Evolutionary conservation across 495 filamentous ascomycete genomes (phyloP).

Genomic region (Astrothelium subdiscretum): DNA sequence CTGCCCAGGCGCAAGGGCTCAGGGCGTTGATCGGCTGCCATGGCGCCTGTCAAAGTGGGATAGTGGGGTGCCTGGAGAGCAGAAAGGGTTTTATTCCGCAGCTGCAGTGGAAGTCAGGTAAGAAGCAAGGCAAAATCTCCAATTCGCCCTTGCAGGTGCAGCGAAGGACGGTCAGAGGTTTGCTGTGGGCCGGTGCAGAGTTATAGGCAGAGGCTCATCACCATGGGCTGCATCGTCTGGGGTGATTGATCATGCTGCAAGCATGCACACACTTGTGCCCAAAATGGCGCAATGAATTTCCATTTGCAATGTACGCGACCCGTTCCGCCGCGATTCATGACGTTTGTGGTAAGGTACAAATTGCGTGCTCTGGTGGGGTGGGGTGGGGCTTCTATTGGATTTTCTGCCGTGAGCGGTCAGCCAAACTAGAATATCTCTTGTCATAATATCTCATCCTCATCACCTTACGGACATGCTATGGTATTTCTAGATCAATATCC

Average conservation of each 20-base stretch:
- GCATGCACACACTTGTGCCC: no score
- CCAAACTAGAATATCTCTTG: no score
- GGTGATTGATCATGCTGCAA: background rate
- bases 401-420: background rate
- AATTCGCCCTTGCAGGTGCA: background rate
- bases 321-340: background rate
- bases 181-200: background rate
- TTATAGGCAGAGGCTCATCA: no score
- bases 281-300: no score
- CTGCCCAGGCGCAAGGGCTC: constrained; percentile 69
- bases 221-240: no score
- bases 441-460: no score
- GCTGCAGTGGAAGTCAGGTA: background rate
- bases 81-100: background rate
- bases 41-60: constrained; percentile 6
- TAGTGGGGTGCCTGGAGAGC: background rate
- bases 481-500: no score
- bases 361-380: background rate
- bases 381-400: background rate
- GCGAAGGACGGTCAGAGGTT: background rate
- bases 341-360: background rate
- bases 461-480: no score
- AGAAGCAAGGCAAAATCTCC: background rate
- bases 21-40: constrained; percentile 22
- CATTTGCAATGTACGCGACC: no score